These are phyloP conservation scores for Tulasnella sp. DNA, from an alignment of 768 basidiomycete species.

Conservation along the genomic window DNA sequence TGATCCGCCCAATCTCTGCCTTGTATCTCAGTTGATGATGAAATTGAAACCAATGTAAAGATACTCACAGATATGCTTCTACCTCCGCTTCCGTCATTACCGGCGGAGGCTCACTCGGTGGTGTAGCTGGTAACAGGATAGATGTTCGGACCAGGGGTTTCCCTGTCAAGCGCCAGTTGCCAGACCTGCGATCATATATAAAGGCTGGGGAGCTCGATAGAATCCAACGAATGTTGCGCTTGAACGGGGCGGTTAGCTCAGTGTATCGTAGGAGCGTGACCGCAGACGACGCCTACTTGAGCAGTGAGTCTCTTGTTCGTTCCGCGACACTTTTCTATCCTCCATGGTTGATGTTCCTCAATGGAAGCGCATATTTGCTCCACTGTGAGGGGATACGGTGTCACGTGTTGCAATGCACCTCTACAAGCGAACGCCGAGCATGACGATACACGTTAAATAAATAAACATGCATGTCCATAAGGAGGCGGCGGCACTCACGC, in stretches of 20 bases:
- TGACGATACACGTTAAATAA: neutral
- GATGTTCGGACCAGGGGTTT: neutral
- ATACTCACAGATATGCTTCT: neutral
- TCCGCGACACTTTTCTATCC: neutral
- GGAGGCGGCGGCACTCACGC: neutral
- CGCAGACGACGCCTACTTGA: neutral
- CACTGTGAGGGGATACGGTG: neutral
- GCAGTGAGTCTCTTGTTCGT: neutral
- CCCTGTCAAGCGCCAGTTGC: neutral
- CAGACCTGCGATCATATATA: neutral
- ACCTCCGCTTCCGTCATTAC: neutral
- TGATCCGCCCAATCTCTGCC: neutral
- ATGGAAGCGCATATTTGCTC: neutral
- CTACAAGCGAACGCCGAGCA: neutral
- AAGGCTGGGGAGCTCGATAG: neutral
- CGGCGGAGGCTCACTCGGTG: neutral
- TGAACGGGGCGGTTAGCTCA: neutral
- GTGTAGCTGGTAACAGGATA: neutral
- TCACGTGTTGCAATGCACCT: neutral
- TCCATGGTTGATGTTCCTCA: neutral
- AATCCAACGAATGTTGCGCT: neutral
- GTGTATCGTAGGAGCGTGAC: too few species aligned
- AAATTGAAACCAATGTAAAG: neutral
- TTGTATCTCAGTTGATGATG: neutral
- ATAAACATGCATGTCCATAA: neutral